Evolutionary conservation across 1,139 yeast species (phyloP).

Genomic region (Diutina ranongensis): DNA sequence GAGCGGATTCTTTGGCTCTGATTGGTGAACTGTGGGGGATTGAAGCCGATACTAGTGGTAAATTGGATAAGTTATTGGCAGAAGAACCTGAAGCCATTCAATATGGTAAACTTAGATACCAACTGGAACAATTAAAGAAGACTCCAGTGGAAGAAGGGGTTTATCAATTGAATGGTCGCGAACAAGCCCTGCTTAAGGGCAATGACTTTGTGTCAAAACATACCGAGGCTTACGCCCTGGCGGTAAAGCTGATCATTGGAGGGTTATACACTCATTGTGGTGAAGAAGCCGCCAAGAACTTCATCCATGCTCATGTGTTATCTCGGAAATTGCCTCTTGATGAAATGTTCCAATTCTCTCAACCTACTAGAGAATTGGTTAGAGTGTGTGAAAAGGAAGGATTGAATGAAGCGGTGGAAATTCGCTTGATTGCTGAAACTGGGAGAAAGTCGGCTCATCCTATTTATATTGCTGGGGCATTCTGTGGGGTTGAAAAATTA

Average conservation of each 20-base stretch:
- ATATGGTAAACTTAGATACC: constrained; percentile 54
- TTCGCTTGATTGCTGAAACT: constrained; percentile 82
- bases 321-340: constrained; percentile 69
- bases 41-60: constrained; percentile 55
- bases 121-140: constrained; percentile 19
- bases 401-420: constrained; percentile 58
- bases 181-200: constrained; percentile 11
- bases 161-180: constrained; percentile 30
- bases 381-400: constrained; percentile 69
- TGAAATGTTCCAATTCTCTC: constrained; percentile 65
- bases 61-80: constrained; percentile 56
- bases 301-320: constrained; percentile 61
- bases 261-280: constrained; percentile 61
- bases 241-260: constrained; percentile 63
- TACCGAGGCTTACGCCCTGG: constrained; percentile 36
- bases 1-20: constrained; percentile 48
- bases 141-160: constrained; percentile 39
- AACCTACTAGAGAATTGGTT: constrained; percentile 79
- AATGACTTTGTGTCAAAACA: constrained; percentile 19
- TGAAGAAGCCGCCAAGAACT: constrained; percentile 46
- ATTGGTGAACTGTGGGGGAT: constrained; percentile 84
- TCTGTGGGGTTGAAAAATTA: constrained; percentile 67
- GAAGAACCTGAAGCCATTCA: constrained; percentile 56
- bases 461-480: constrained; percentile 84
- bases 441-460: constrained; percentile 84